Evolutionary conservation across 257 asterid genomes (phyloP), one percentile per base, ranked within the genome.

Genomic region (Knoxia roxburghii): DNA sequence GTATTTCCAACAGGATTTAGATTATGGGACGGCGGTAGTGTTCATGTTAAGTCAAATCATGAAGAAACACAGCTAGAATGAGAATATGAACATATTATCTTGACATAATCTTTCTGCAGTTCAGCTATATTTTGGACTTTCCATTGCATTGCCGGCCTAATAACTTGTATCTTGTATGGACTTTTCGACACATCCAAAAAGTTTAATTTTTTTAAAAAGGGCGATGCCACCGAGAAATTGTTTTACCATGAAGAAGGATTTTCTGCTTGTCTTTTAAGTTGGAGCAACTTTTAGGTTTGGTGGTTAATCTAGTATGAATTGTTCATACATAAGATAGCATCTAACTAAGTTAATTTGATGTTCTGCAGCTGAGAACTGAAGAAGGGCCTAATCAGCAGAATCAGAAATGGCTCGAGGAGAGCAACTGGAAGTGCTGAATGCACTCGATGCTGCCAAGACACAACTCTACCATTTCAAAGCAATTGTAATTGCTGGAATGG

Each of bases 381-480:
- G 56, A 29, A 20, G 23, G 64, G 64, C 4, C 43, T 17, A 54
- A 73, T 43, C 14, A 43, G 37, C 50, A 57, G 26, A 27, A 50
- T 53, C 65, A 20, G 51, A 61, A 6, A 75, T 75, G 79, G 48
- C 75, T 10, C 30, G 64, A 27, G 64, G 11, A 35, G 66, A 69
- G 43, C 75, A 63, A 17, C 68, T 72, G 18, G 61, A 75, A 69
- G 75, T 75, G 65, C 79, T 75, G 8, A 75, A 75, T 30, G 75
- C 79, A 69, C 79, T 75, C 52, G 79, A 75, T 75, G 68, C 57
- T 4, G 79, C 79, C 75, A 75, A 75, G 75, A 75, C 72, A 1
- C 79, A 75, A 50, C 64, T 75, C 5, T 75, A 75, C 72, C 79
- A 75, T 69, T 75, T 75, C 72, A 69, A 74, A 39, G 75, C 79